Base-by-base conservation (phyloP, 768 basidiomycete species). In the Mycena albidolilacea region DNA sequence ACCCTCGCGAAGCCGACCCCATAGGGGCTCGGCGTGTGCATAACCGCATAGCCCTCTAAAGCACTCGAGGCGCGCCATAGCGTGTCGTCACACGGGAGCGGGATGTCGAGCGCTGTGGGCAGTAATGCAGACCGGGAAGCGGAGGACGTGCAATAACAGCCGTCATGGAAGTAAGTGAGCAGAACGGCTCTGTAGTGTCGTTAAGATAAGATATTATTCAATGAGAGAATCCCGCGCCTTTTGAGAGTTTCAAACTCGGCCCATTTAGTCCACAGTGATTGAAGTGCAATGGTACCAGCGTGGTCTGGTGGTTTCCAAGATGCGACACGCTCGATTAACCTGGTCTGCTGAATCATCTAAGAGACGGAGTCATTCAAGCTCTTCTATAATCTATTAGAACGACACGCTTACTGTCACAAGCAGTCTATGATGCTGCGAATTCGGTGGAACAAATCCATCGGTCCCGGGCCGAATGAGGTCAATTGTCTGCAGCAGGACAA, bases 151-250 rank as follows among this genome's bases (percentile, higher is more conserved):
- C 85, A 85, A 71, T 89, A 87, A 44, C 82, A 86, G 78, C 86
- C 87, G 78, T 92, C 91, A 74, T 91, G 90, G 38, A 89, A 78
- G 79, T 88, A 91, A 0, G 88, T 86, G 44, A 91, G 75, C 43
- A 85, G 79, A 37, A 89, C 81, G 7, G 84, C 84, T 30, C 87
- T 78, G 70, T 30, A 30, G 30, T 30, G 30, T 30, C 30, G 14
- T 30, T 7, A 35, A 11, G 5, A 35, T 35, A 15, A 1, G 37
- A 57, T 1, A 57, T 5, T 15, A 30, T 14, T 35, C 23, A 43
- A 6, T 10, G 41, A n/a, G 6, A 21, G 14, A 14, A 3, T 57
- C 11, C 77, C 85, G 69, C 72, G 90, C 90, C 90, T 85, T 77
- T 91, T 91, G 65, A 88, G 82, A 1, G 85, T 86, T 79, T 90